Evolutionary conservation across 1,284 basidiomycete genomes (phyloP).

Genomic region (Cryptococcus sp.): DNA sequence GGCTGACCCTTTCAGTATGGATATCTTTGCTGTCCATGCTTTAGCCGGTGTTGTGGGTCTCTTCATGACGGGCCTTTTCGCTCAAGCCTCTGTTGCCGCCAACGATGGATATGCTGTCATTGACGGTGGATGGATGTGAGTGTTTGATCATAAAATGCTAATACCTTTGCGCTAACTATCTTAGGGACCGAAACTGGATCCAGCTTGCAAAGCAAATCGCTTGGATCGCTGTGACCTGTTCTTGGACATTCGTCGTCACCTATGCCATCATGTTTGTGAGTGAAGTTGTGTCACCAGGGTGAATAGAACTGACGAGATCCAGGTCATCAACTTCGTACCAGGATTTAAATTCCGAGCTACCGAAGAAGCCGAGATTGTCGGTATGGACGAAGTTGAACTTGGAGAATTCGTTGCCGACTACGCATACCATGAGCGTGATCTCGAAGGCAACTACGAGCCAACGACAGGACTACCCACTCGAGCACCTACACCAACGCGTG

Average conservation of each 20-base stretch:
- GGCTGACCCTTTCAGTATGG: conserved; percentile 42
- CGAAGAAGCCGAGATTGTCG: conserved; percentile 72
- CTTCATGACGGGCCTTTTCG: conserved; percentile 60
- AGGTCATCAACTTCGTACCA: conserved; percentile 55
- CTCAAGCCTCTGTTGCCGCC: conserved; percentile 69
- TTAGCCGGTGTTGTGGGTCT: conserved; percentile 83
- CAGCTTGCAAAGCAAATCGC: conserved; percentile 78
- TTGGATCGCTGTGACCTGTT: conserved; percentile 67
- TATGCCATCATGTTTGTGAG: conserved; percentile 50
- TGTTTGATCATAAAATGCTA: neutral
- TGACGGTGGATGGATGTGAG: conserved; percentile 63
- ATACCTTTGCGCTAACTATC: conserved; percentile 12
- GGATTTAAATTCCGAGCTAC: conserved; percentile 67
- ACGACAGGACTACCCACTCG: neutral
- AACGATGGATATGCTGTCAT: conserved; percentile 58
- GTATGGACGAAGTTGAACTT: conserved; percentile 63
- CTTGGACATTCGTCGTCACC: conserved; percentile 54
- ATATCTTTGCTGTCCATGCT: conserved; percentile 87
- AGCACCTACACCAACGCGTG: neutral
- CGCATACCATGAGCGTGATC: conserved; percentile 45
- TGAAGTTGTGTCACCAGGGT: neutral
- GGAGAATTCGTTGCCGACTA: conserved; percentile 49
- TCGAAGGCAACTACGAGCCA: conserved; percentile 35
- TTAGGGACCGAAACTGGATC: conserved; percentile 59
- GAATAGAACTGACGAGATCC: neutral